A percentile compares a stretch with the other conserved stretches of the same genome.
Conservation (phyloP, 1,284 basidiomycete genomes). For the Marasmius sp. region DNA sequence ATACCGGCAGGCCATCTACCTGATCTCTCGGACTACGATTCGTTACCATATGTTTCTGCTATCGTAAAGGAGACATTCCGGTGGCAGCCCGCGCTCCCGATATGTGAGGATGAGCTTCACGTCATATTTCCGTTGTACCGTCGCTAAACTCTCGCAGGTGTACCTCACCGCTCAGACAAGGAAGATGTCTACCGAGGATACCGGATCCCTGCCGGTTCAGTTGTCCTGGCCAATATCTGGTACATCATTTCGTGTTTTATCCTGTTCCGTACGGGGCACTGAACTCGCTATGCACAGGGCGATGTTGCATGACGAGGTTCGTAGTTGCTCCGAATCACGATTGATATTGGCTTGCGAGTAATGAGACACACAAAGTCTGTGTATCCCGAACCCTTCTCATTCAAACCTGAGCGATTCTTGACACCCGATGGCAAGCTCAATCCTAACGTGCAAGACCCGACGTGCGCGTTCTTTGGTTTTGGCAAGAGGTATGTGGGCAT, state of each 20-base stretch:
- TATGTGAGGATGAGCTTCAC: not conserved
- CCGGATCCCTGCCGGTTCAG: constrained; percentile 23
- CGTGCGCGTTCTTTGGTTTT: not conserved
- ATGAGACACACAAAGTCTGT: not conserved
- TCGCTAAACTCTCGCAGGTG: constrained; percentile 6
- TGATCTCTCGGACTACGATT: constrained; percentile 2
- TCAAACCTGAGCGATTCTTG: not conserved
- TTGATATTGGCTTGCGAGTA: not conserved
- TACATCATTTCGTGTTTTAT: not conserved
- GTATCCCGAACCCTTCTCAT: not conserved
- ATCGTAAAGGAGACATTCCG: not conserved
- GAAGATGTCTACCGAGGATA: constrained; percentile 27
- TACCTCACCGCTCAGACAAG: constrained; percentile 20
- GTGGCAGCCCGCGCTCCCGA: not conserved
- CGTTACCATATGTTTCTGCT: not conserved
- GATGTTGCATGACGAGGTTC: not conserved
- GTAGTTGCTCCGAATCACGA: not conserved
- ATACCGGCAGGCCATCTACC: constrained; percentile 10
- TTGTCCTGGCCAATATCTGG: not conserved
- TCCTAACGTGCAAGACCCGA: not conserved
- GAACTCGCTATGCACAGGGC: not conserved
- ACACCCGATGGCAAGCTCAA: not conserved
- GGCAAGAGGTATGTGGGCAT: not conserved
- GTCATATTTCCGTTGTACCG: not conserved
- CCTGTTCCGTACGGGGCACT: not conserved